phyloP scores from a whole-genome alignment of 192 early-diverging fungal species.

The Rhizoclosmatium globosum region DNA sequence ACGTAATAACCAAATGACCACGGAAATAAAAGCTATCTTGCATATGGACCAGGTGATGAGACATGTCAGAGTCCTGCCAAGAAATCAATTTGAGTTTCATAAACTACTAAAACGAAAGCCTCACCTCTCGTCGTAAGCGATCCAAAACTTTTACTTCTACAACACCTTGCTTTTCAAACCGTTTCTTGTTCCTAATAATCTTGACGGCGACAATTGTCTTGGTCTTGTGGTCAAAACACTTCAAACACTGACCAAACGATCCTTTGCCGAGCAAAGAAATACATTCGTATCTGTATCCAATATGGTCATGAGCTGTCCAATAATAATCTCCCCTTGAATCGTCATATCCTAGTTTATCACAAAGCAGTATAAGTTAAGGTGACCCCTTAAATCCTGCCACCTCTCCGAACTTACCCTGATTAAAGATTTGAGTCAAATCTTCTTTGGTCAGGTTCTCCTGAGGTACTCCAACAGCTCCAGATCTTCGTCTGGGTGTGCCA shows the following conservation, averaged over 20 bases:
- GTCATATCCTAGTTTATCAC: conserved; percentile 70
- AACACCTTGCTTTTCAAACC: conserved; percentile 96
- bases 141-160: conserved; percentile 96
- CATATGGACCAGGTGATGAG: conserved; percentile 87
- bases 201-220: conserved; percentile 90
- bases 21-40: conserved; percentile 93
- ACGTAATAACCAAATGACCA: conserved; percentile 93
- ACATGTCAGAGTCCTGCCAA: conserved; percentile 78
- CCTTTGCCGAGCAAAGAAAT: conserved; percentile 90
- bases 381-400: not conserved
- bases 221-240: conserved; percentile 93
- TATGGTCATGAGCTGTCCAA: conserved; percentile 86
- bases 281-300: conserved; percentile 93
- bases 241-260: conserved; percentile 94
- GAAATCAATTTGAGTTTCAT: conserved; percentile 7
- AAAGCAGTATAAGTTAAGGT: not conserved
- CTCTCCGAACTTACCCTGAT: conserved; percentile 38
- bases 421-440: conserved; percentile 48
- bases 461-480: conserved; percentile 61
- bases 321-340: conserved; percentile 96
- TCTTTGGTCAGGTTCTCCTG: conserved; percentile 43
- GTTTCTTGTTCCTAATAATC: conserved; percentile 96
- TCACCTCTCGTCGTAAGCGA: conserved; percentile 78
- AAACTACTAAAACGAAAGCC: not conserved
- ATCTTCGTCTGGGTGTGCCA: conserved; percentile 68